phyloP scores from a whole-genome alignment of 352 stramenopile genomes.

The Globisporangium polare region DNA sequence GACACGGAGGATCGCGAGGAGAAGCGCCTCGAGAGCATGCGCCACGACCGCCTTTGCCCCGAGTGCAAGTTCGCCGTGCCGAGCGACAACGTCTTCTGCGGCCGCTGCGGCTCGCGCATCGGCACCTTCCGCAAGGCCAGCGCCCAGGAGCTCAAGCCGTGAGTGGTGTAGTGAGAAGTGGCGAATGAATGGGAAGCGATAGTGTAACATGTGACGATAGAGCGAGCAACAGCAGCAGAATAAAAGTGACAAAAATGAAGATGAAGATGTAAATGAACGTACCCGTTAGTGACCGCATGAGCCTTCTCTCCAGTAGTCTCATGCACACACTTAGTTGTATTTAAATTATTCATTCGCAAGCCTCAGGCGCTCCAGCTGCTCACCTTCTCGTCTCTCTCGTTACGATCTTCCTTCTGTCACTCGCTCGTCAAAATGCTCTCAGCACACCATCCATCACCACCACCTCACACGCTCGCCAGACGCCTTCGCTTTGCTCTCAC shows the following conservation, averaged over 20 bases:
- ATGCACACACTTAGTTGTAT: constrained; percentile 3
- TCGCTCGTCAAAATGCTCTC: constrained; percentile 4
- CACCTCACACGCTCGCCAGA: background rate
- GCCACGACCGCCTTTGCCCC: constrained; percentile 14
- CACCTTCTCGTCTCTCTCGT: background rate
- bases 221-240: background rate
- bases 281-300: too few relatives aligned
- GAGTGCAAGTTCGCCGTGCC: constrained; percentile 16
- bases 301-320: background rate
- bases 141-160: background rate
- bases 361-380: background rate
- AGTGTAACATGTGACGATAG: background rate
- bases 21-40: constrained; percentile 11
- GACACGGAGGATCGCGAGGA: constrained; percentile 15
- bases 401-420: background rate
- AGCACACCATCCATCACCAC: background rate
- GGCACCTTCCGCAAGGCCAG: constrained; percentile 10
- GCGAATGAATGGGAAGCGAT: background rate
- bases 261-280: background rate
- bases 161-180: background rate
- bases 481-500: background rate
- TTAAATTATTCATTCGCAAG: constrained; percentile 7
- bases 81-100: constrained; percentile 16
- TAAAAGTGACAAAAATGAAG: background rate
- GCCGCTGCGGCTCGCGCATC: constrained; percentile 14